Conservation (phyloP, 805 yeast genomes). For the Candida loeiensis region DNA sequence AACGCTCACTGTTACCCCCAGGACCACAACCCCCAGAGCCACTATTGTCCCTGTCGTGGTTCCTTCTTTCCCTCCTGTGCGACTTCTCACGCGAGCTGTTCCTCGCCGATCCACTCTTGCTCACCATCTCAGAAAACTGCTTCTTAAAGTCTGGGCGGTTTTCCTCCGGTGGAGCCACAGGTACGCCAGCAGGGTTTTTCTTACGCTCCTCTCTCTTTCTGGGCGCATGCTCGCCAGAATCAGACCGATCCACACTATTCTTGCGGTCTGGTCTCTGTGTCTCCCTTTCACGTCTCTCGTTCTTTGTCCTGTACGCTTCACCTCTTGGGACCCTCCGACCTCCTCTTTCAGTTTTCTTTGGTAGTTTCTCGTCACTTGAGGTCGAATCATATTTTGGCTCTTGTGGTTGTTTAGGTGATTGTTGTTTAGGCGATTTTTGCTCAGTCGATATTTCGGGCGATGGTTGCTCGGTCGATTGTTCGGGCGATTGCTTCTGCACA, state of each 20-base stretch:
- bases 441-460: background rate
- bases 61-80: conserved; percentile 11
- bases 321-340: background rate
- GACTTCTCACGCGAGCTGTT: conserved; percentile 8
- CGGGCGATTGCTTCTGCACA: too few species aligned
- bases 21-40: too few species aligned
- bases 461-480: background rate
- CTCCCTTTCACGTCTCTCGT: too few species aligned
- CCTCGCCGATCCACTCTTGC: conserved; percentile 9
- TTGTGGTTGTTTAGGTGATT: background rate
- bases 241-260: too few species aligned
- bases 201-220: background rate
- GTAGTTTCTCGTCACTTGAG: too few species aligned
- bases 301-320: too few species aligned
- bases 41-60: background rate
- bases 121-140: conserved; percentile 27
- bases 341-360: too few species aligned
- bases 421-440: background rate
- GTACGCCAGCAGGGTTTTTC: background rate
- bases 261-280: too few species aligned
- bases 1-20: too few species aligned
- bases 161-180: conserved; percentile 9
- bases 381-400: too few species aligned
- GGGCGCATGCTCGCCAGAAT: background rate
- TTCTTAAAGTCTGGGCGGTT: conserved; percentile 33